Evolutionary conservation across 2,329 filamentous ascomycete genomes (phyloP), one percentile per base, ranked within the genome.

Genomic region (Dactylellina cionopaga): DNA sequence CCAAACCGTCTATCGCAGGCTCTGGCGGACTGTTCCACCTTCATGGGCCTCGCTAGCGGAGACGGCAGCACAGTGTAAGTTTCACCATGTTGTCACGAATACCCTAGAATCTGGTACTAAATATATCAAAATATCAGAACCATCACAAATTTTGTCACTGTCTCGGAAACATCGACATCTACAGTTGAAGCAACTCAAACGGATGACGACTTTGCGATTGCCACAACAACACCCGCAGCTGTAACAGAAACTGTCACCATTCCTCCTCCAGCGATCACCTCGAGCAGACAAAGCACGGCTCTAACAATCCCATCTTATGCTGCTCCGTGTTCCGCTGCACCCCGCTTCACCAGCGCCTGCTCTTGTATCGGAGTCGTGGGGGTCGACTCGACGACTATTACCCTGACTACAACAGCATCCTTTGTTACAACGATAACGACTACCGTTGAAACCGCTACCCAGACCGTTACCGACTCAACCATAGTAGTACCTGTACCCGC

Each of bases 261-360:
- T 29, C 19, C 37, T 29, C 1, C 22, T 13, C 22, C 52, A 5
- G 27, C 13, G 25, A 5, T 22, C 4, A 39, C 13, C 1, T 17
- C 49, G 3, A 3, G 17, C 1, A 54, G 33, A 33, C 31, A 51
- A 24, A 31, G 25, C 11, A 24, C 22, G 47, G 29, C 56, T 55
- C 41, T 19, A 15, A 65, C 59, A 56, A 43, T 74, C 31, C 77
- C 78, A 2, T 33, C 31, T 17, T 79, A 79, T 56, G 78, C 78
- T 2, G 65, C 74, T 6, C 49, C 72, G 13, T 79, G 78, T 75
- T 52, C 56, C 5, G 56, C 74, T 39, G 35, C 63, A 0, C 69
- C 54, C 19, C 59, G 51, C 13, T 79, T 78, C 73, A 64, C 73
- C 13, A 77, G 75, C 62, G 78, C 77, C 4, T 79, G 78, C 75